Evolutionary conservation across 73 alveolate genomes (phyloP), one percentile per base, ranked within the genome.

Genomic region (Paraurostyla sp.): DNA sequence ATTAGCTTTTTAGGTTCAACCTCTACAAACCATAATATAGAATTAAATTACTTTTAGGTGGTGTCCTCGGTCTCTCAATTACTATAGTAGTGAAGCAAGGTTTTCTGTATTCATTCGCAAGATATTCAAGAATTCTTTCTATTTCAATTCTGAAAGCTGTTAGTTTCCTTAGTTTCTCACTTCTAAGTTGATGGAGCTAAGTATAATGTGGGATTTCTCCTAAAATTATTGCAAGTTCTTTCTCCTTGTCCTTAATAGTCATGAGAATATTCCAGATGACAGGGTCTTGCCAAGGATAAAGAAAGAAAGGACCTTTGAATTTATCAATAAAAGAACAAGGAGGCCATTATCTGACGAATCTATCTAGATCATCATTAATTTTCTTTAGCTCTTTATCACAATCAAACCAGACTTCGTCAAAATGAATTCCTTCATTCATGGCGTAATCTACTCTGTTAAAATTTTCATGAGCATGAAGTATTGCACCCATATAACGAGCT

Each of bases 21-120:
- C 27, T 73, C 86, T 73, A 73, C 18, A 78, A 33, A 52, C 25
- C 20, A 42, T 52, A 22, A 6, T 49, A 52, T 13, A 23, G 11
- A 22, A 49, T 15, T 27, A 18, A 13, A 56, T 69, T 43, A 57
- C 80, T 45, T 63, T 62, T 20, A 30, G 91, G 69, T 25, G 89
- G 71, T 50, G 94, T 32, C 71, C 81, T 81, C 59, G 82, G 51
- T 45, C 85, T 50, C 76, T 88, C 94, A 27, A 89, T 71, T 0
- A 80, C 85, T 27, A 89, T 82, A 22, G 94, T 80, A 22, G 92
- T 87, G 49, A 76, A 80, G 27, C 73, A 89, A 9, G 94, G 94
- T 63, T 87, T 80, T 50, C 94, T 80, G 36, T 89, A 89, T 40
- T 89, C 94, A 25, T 59, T 69, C 33, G 91, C 92, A 1, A 89